Conservation (phyloP, 305 asterid species). For the Petunia hybrid region DNA sequence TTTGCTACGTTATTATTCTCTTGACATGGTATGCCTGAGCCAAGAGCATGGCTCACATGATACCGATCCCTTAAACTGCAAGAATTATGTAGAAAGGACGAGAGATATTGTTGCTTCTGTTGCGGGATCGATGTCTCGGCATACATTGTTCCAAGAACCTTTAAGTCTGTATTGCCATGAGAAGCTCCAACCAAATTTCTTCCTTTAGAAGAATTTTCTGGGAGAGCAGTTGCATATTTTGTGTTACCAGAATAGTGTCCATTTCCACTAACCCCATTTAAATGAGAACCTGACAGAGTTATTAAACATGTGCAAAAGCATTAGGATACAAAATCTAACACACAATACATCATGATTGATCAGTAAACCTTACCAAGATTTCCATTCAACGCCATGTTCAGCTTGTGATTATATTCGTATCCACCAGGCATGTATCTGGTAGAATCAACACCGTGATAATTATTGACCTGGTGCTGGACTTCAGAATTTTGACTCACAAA, state of each 20-base stretch:
- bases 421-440: constrained; percentile 41
- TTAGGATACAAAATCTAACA: not conserved
- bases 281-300: constrained; percentile 53
- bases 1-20: constrained; percentile 43
- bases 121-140: constrained; percentile 70
- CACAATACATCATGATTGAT: not conserved
- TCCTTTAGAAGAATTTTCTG: constrained; percentile 53
- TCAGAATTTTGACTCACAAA: constrained; percentile 51
- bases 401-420: constrained; percentile 39
- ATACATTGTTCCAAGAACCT: constrained; percentile 70
- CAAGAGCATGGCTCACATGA: constrained; percentile 48
- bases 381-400: constrained; percentile 33
- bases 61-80: constrained; percentile 50
- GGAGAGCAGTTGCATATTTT: constrained; percentile 37
- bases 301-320: not conserved
- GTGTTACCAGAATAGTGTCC: constrained; percentile 43
- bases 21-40: constrained; percentile 38
- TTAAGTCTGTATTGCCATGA: constrained; percentile 54
- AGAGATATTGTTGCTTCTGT: constrained; percentile 60
- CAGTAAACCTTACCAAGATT: constrained; percentile 36
- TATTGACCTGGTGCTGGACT: constrained; percentile 44
- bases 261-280: constrained; percentile 45
- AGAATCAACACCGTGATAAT: constrained; percentile 1
- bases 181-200: constrained; percentile 57
- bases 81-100: constrained; percentile 45